Evolutionary conservation across 805 yeast species (phyloP), one percentile per base, ranked within the genome.

Genomic region (Yamadazyma sp.): DNA sequence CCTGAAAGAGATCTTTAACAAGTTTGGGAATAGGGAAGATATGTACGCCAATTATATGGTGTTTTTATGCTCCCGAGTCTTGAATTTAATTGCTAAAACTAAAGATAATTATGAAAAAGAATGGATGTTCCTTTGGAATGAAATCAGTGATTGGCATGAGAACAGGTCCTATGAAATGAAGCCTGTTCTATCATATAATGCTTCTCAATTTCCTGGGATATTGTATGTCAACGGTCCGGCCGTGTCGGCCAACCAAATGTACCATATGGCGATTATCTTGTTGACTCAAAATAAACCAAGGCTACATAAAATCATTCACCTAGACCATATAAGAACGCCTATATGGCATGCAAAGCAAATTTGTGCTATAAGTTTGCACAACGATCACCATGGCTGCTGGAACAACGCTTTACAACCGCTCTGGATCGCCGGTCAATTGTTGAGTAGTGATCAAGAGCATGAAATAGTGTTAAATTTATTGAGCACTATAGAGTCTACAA

Each of bases 321-420:
- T 37, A 19, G 42, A 44, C 12, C 38, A 39, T 20, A 30, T 44
- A 34, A 47, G 48, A 35, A 59, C 69, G 2, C 55, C 59, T 29
- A 57, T 64, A 11, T 62, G 68, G 67, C 70, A 64, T 42, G 70
- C 70, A 4, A 64, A 64, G 38, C 70, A 62, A 38, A 62, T 64
- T 8, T 49, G 62, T 34, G 64, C 64, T 17, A 60, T 62, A 22
- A 49, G 60, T 7, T 49, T 60, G 1, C 53, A 61, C 4, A 61
- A 63, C 30, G 43, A 37, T 9, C 55, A 54, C 25, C 57, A 46
- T 28, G 60, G 43, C 20, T 58, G 48, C 44, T 62, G 42, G 49
- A 59, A 45, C 47, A 58, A 41, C 31, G 56, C 59, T 9, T 37
- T 55, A 9, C 59, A 55, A 34, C 58, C 57, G 1, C 35, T 56